Conservation (phyloP, 306 rosid species). For the Astragalus membranaceus region DNA sequence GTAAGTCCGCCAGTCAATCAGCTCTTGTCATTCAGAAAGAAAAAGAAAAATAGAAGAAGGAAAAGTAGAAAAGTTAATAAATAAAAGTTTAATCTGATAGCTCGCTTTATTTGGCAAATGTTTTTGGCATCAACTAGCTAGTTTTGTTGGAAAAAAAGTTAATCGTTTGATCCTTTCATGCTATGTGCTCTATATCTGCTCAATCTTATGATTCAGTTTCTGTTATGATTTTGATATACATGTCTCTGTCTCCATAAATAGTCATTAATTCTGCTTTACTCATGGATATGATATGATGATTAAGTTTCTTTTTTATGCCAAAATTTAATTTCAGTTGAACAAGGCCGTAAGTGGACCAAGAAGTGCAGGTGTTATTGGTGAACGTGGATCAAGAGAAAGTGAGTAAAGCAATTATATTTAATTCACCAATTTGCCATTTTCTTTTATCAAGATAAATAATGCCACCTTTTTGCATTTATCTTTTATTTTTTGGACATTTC, state of each 20-base stretch:
- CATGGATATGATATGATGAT: not conserved
- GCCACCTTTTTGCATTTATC: not conserved
- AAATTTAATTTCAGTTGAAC: constrained; percentile 59
- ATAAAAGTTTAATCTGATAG: constrained; percentile 7
- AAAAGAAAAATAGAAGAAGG: not conserved
- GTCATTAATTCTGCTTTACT: constrained; percentile 10
- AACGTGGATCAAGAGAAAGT: constrained; percentile 97
- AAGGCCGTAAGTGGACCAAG: constrained; percentile 91
- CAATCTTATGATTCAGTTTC: not conserved
- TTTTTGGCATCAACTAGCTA: constrained; percentile 1
- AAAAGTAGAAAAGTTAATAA: not conserved
- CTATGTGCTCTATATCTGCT: not conserved
- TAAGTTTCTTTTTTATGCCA: not conserved
- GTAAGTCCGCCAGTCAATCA: not conserved
- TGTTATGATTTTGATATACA: constrained; percentile 9
- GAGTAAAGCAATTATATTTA: constrained; percentile 30
- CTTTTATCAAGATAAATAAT: not conserved
- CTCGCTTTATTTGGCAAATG: constrained; percentile 5
- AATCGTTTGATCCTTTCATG: constrained; percentile 11
- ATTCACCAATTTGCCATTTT: not conserved
- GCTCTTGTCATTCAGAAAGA: not conserved
- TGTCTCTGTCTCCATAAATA: not conserved
- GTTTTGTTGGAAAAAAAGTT: not conserved
- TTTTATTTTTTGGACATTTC: not conserved
- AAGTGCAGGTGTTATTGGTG: constrained; percentile 88